Evolutionary conservation across 345 rosid genomes (phyloP).

Genomic region (Hypericum perforatum): DNA sequence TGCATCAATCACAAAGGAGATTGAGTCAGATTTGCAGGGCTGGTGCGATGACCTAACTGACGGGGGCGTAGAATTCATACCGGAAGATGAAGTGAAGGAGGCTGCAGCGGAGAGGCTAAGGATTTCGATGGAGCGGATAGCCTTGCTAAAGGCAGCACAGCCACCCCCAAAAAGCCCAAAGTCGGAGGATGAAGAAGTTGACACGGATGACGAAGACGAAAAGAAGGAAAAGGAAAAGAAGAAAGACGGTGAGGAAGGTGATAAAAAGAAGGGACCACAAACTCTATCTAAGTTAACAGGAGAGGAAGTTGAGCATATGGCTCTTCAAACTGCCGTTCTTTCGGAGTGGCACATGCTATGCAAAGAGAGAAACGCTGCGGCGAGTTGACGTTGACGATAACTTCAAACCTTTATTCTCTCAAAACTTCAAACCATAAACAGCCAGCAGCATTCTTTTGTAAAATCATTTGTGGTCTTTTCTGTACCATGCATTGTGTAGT

Average conservation of each 20-base stretch:
- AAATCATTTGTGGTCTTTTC: too few species aligned
- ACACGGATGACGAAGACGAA: constrained; percentile 18
- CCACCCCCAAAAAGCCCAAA: constrained; percentile 54
- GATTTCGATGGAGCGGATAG: constrained; percentile 88
- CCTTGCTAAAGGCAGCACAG: constrained; percentile 80
- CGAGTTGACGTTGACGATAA: constrained; percentile 14
- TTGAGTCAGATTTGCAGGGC: constrained; percentile 85
- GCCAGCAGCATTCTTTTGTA: too few species aligned
- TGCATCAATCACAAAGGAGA: constrained; percentile 82
- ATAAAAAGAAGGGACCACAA: constrained; percentile 52
- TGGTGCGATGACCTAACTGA: constrained; percentile 95
- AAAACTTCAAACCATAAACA: background rate
- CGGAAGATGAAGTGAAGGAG: constrained; percentile 90
- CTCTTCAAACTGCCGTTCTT: constrained; percentile 89
- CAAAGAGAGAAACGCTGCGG: constrained; percentile 57
- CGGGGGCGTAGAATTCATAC: constrained; percentile 91
- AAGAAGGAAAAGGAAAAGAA: constrained; percentile 21
- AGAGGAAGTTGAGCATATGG: constrained; percentile 93
- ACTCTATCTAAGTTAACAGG: constrained; percentile 75
- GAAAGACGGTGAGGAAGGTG: constrained; percentile 31
- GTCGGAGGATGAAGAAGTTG: constrained; percentile 38
- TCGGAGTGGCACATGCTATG: constrained; percentile 92
- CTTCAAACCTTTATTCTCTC: background rate
- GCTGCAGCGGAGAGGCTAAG: constrained; percentile 83
- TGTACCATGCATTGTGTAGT: too few species aligned